Conservation (phyloP, 2,329 filamentous ascomycete genomes). For the Aspergillus sp. region DNA sequence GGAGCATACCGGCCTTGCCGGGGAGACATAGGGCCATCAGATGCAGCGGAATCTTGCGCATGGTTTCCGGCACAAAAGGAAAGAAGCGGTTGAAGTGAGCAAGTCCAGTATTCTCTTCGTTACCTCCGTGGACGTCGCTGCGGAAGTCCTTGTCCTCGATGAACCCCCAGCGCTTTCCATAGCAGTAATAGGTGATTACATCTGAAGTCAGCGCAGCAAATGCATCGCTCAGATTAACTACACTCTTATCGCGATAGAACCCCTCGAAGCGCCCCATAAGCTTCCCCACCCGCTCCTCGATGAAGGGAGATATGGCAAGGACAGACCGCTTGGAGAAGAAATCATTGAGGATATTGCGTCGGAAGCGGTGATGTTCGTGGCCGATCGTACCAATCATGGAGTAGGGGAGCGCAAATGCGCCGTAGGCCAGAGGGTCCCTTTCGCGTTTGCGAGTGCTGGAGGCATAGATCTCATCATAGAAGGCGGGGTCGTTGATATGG, state of each 20-base stretch:
- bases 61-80: conserved; percentile 12
- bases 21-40: conserved; percentile 15
- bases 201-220: conserved; percentile 5
- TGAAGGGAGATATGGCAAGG: not conserved
- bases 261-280: conserved; percentile 4
- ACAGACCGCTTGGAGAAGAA: conserved; percentile 16
- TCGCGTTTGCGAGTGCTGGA: conserved; percentile 5
- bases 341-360: conserved; percentile 9
- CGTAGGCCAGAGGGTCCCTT: conserved; percentile 5
- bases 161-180: not conserved
- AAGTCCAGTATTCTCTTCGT: conserved; percentile 26
- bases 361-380: conserved; percentile 14
- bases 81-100: conserved; percentile 26
- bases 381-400: conserved; percentile 3
- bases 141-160: conserved; percentile 5
- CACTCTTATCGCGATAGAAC: not conserved
- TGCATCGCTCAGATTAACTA: conserved; percentile 1
- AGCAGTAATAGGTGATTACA: conserved; percentile 7
- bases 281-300: conserved; percentile 3
- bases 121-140: not conserved
- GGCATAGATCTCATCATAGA: conserved; percentile 15
- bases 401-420: not conserved
- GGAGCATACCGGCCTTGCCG: conserved; percentile 12
- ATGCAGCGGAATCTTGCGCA: conserved; percentile 15
- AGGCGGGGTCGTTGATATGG: conserved; percentile 8